These are phyloP conservation scores for Oropetium thomaeum DNA, from an alignment of 176 grass and related monocot genomes.

Conservation along the genomic window DNA sequence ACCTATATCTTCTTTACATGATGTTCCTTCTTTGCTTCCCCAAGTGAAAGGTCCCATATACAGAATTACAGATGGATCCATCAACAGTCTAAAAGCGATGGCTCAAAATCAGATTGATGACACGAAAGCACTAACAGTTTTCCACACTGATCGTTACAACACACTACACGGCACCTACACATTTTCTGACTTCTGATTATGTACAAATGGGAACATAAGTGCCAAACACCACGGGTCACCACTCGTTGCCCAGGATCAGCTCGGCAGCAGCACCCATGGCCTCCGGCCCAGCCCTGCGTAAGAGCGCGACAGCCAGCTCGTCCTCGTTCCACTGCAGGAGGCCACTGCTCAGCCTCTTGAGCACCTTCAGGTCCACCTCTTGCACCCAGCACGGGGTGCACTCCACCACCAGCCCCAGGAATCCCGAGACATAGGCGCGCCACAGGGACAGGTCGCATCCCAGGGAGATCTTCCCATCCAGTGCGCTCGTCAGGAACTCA, in stretches of 20 bases:
- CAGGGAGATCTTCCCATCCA: constrained; percentile 82
- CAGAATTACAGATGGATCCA: not conserved
- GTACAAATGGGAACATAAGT: constrained; percentile 4
- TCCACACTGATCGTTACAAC: constrained; percentile 9
- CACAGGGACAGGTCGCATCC: constrained; percentile 72
- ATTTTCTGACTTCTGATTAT: constrained; percentile 6
- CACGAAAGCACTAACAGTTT: constrained; percentile 7
- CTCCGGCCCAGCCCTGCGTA: constrained; percentile 49
- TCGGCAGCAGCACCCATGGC: constrained; percentile 68
- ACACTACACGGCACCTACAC: constrained; percentile 2
- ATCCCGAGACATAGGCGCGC: constrained; percentile 70
- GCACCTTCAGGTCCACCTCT: constrained; percentile 64
- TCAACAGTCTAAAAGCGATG: not conserved
- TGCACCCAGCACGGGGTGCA: constrained; percentile 78
- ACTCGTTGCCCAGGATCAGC: constrained; percentile 59
- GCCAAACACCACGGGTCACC: constrained; percentile 9
- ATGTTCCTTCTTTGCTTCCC: not conserved
- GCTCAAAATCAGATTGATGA: not conserved
- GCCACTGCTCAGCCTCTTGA: constrained; percentile 60
- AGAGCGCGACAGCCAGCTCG: constrained; percentile 59
- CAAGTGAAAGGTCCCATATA: not conserved
- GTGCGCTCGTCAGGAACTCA: constrained; percentile 69
- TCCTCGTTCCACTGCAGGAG: constrained; percentile 74
- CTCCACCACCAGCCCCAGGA: constrained; percentile 79
- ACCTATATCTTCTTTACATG: not conserved